Conservation (phyloP, 371 early-diverging fungal genomes). For the Apophysomyces ossiformis region DNA sequence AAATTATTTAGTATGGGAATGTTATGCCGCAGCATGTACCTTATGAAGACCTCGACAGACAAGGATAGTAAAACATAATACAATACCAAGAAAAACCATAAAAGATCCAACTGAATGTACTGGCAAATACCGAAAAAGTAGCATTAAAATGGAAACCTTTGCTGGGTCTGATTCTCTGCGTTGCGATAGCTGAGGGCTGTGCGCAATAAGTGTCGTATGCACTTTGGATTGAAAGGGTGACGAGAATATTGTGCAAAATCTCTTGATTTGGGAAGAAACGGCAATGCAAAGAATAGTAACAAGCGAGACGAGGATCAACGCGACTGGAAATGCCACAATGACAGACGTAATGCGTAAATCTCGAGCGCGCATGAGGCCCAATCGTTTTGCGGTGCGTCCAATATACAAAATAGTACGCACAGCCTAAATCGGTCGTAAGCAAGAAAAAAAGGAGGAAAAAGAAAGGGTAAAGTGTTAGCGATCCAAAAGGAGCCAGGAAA, state of each 20-base stretch:
- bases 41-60: slow-evolving; percentile 1
- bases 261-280: slow-evolving; percentile 21
- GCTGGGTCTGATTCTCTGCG: slow-evolving; percentile 6
- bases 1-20: not conserved
- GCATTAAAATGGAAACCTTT: slow-evolving; percentile 10
- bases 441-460: slow-evolving; percentile 3
- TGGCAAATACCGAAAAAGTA: slow-evolving; percentile 1
- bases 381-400: slow-evolving; percentile 11
- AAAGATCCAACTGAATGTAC: slow-evolving; percentile 9
- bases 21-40: not conserved
- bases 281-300: slow-evolving; percentile 22
- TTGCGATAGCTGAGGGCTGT: slow-evolving; percentile 15
- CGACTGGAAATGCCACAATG: slow-evolving; percentile 25
- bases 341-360: slow-evolving; percentile 25
- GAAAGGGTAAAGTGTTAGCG: not conserved
- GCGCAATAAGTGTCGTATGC: slow-evolving; percentile 17
- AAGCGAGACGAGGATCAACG: slow-evolving; percentile 26
- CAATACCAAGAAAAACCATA: slow-evolving; percentile 3
- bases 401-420: not conserved
- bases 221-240: slow-evolving; percentile 15
- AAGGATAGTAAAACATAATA: not conserved
- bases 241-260: not conserved
- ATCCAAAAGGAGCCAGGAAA: not conserved
- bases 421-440: not conserved
- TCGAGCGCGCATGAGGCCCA: slow-evolving; percentile 21